These are phyloP conservation scores for Fraxinus paxiana DNA, from an alignment of 305 asterid genomes.

Conservation along the genomic window DNA sequence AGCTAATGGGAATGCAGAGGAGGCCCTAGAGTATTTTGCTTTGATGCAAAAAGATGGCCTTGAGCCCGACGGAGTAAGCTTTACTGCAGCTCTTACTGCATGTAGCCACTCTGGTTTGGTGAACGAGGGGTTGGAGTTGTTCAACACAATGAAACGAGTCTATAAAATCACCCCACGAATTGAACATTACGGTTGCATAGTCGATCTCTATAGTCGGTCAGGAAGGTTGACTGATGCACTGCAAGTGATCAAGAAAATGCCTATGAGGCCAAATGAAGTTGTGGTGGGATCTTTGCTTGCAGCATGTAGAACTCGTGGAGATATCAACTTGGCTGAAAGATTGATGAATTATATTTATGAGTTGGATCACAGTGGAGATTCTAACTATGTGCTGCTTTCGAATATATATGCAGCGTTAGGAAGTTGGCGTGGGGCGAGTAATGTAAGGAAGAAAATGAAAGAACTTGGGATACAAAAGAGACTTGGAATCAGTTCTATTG, in stretches of 20 bases:
- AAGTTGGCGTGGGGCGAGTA: slow-evolving; percentile 68
- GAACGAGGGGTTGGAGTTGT: slow-evolving; percentile 46
- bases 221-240: slow-evolving; percentile 68
- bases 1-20: slow-evolving; percentile 49
- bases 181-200: slow-evolving; percentile 76
- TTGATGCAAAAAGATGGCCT: slow-evolving; percentile 49
- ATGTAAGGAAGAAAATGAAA: slow-evolving; percentile 75
- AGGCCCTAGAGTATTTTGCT: slow-evolving; percentile 47
- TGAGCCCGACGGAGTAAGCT: slow-evolving; percentile 65
- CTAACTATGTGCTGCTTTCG: slow-evolving; percentile 52
- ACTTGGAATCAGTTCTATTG: slow-evolving; percentile 64
- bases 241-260: slow-evolving; percentile 48
- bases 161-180: slow-evolving; percentile 54
- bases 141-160: slow-evolving; percentile 41
- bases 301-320: slow-evolving; percentile 50
- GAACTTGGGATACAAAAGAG: slow-evolving; percentile 53
- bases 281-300: slow-evolving; percentile 65
- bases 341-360: slow-evolving; percentile 41
- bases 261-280: slow-evolving; percentile 66
- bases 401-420: slow-evolving; percentile 64
- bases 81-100: slow-evolving; percentile 74
- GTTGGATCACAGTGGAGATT: slow-evolving; percentile 56
- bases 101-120: slow-evolving; percentile 79
- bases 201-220: slow-evolving; percentile 66
- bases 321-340: slow-evolving; percentile 49